Base-by-base conservation (phyloP, 2,329 filamentous ascomycete genomes). In the Leptographium procerum region DNA sequence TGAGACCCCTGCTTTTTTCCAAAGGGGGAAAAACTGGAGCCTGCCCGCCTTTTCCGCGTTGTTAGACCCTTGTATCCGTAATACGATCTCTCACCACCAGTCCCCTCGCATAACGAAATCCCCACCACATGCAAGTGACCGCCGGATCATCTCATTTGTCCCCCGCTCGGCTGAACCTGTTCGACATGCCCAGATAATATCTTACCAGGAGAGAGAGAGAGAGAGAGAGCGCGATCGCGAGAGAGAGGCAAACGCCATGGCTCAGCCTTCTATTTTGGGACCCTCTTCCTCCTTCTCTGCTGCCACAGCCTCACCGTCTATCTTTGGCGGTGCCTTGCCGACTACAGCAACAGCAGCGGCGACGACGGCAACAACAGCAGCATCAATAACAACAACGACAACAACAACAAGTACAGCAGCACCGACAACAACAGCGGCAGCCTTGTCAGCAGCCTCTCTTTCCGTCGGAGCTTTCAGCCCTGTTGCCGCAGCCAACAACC, bases 111-210 rank as follows among this genome's bases (percentile, higher is more conserved):
- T n/a, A n/a, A n/a, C n/a, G n/a, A n/a, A 50, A 50, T 50, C 31
- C 16, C 34, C 33, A 43, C 40, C 19, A 19, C 40, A 43, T 22
- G 40, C 40, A 43, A 54, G 48, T 28, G 8, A 24, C 31, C 16
- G 22, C 33, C 29, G 6, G 9, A 16, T n/a, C 40, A 16, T 24
- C 29, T 47, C 43, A 4, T 40, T 19, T 22, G 4, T 13, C 36
- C 26, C 31, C 11, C 31, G 13, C 9, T 26, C 31, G 40, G 7
- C 29, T 28, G 22, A 8, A 4, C 11, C 54, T 36, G 19, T 52
- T 31, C 58, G 53, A 61, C 34, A 63, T 63, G 62, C 62, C n/a
- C 57, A 63, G 55, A 61, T 62, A 62, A 59, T 60, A 9, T 63
- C 56, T 59, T 57, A n/a, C n/a, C n/a, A n/a, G n/a, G n/a, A n/a